Base-by-base conservation (phyloP, 495 filamentous ascomycete genomes). In the Hypomontagnella submonticulosa region DNA sequence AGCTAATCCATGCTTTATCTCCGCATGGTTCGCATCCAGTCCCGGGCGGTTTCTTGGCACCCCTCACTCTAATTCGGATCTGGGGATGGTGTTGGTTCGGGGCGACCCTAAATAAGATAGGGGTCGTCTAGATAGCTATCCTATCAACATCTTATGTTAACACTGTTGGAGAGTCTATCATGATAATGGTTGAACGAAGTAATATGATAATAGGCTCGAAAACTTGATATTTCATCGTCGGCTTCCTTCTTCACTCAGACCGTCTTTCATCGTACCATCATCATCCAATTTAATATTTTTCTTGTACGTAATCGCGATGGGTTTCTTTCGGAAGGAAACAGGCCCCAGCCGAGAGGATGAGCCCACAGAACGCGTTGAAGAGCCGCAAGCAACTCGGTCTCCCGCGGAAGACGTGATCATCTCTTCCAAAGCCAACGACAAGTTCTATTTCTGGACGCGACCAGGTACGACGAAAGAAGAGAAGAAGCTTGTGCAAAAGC, bases 381-480 rank as follows among this genome's bases (percentile, higher is more conserved):
- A 27, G 19, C 33, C 33, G 34, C 6, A 3, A 5, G 34, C 50
- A 47, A 6, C 41, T 7, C 15, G 36, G 40, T 16, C 20, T 12
- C 10, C 59, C 0, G 20, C 33, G 2, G 41, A 55, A 38, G 59
- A 62, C 10, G 59, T 27, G 41, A 18, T 23, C 4, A 49, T 55
- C 34, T 27, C 42, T 36, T 15, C 50, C 19, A 62, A 62, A n/a
- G 41, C 59, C 16, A 62, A 36, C 16, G 19, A 62, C 19, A 55
- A 62, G 34, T 62, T 62, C 11, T 62, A 55, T 50, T 62, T 62
- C 43, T 62, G 59, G 59, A 62, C 49, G 11, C 59, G 59, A 20
- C 59, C 59, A 3, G 58, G 58, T 10, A 77, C 72, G 19, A 63
- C 71, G n/a, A 37, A 48, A 34, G 73, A 76, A 41, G 76, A 79